Base-by-base conservation (phyloP, 257 asterid species). In the Cordia subcordata region DNA sequence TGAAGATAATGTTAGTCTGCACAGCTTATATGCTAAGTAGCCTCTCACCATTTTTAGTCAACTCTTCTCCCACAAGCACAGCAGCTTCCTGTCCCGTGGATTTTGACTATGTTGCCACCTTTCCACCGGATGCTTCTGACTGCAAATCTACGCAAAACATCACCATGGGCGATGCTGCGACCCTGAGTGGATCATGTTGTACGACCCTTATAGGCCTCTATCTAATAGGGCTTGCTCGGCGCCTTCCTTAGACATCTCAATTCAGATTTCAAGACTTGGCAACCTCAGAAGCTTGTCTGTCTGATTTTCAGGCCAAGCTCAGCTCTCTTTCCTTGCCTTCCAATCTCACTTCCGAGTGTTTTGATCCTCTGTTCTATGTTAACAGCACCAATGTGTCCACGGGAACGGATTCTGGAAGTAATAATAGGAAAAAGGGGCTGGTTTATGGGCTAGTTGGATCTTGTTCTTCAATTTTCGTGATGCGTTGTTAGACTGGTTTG, bases 171-270 rank as follows among this genome's bases (percentile, higher is more conserved):
- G 54, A 52, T n/a, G n/a, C n/a, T 35, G 21, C 33, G 21, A 46
- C 27, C 11, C 2, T 23, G 1, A 49, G 22, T 40, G 68, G 51
- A n/a, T n/a, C n/a, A n/a, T 82, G 94, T 67, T 85, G 94, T 69
- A 88, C 81, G 63, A 82, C 90, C 3, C 86, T 85, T 0, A 78
- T 71, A 0, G 72, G 91, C 69, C 86, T 85, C 5, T 78, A 78
- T 47, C 91, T 83, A 47, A 61, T 85, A 1, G 88, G 73, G 60
- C 15, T 62, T 33, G 88, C 94, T 11, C 66, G 64, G 17, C 37
- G 73, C 75, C 90, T 85, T 15, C 73, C 65, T 5, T 51, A 37
- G 6, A 81, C 90, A 1, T 72, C 75, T 46, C 70, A 18, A 0
- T 85, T 85, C 61, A 83, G 90, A 18, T 78, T 82, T 37, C 79